Evolutionary conservation across 1,284 basidiomycete genomes (phyloP).

Genomic region (Termitomyces sp.): DNA sequence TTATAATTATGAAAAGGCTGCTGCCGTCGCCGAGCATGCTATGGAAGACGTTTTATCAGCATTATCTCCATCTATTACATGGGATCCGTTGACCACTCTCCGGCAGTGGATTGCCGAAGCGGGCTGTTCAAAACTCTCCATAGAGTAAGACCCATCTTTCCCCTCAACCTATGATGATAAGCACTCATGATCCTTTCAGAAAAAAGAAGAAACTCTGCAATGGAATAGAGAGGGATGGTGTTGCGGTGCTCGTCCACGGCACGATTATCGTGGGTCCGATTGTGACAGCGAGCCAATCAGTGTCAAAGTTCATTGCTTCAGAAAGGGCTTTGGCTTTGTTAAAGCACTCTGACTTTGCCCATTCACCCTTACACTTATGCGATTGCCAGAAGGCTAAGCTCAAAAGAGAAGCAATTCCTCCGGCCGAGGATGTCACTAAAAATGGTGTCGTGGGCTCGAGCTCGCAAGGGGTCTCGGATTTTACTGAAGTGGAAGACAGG

Average conservation of each 20-base stretch:
- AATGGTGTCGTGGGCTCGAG: not conserved
- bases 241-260: conserved; percentile 58
- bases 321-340: conserved; percentile 53
- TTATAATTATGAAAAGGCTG: conserved; percentile 64
- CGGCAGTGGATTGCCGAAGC: conserved; percentile 54
- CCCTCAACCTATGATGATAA: not conserved
- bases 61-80: conserved; percentile 52
- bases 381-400: conserved; percentile 36
- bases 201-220: conserved; percentile 39
- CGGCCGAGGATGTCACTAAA: not conserved
- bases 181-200: conserved; percentile 27
- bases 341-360: conserved; percentile 40
- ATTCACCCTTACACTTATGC: conserved; percentile 47
- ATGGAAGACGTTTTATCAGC: conserved; percentile 59
- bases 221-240: conserved; percentile 42
- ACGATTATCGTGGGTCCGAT: conserved; percentile 53
- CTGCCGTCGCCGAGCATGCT: conserved; percentile 50
- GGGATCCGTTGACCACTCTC: conserved; percentile 65
- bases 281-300: conserved; percentile 44
- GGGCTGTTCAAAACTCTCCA: conserved; percentile 44
- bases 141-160: conserved; percentile 27
- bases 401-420: not conserved
- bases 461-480: not conserved
- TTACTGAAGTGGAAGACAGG: not conserved
- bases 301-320: conserved; percentile 63